Percentiles rank a stretch among this genome's conserved stretches.
Conservation (phyloP, 2,329 filamentous ascomycete genomes). For the Fusarium sp. region DNA sequence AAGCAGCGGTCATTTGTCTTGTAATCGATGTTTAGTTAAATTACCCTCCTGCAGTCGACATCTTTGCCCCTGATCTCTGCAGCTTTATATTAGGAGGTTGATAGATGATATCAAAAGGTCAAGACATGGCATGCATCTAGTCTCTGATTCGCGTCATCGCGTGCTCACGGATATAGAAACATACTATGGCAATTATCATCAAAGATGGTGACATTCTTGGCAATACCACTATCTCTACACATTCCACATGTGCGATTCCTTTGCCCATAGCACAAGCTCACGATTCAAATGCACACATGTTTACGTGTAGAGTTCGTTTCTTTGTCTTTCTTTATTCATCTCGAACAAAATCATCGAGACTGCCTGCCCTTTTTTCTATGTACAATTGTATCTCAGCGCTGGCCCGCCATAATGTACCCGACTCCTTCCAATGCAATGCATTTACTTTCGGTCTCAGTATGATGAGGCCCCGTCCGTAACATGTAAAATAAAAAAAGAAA, state of each 20-base stretch:
- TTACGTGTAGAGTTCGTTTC: conserved; percentile 19
- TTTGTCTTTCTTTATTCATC: conserved; percentile 30
- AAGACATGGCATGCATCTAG: conserved; percentile 9
- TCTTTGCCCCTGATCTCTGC: not conserved
- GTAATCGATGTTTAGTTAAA: not conserved
- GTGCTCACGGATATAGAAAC: not conserved
- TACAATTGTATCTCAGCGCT: conserved; percentile 46
- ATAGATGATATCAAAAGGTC: not conserved
- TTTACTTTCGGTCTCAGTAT: conserved; percentile 39
- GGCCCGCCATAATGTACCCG: conserved; percentile 42
- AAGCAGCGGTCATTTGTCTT: not conserved
- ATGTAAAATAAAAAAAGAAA: conserved; percentile 15
- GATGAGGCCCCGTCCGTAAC: conserved; percentile 32
- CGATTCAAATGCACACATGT: not conserved
- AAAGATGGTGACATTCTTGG: not conserved
- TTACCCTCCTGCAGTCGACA: not conserved
- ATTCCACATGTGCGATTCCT: conserved; percentile 5
- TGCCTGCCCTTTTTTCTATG: conserved; percentile 45
- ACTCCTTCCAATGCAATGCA: conserved; percentile 48
- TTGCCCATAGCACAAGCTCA: not conserved
- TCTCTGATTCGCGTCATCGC: conserved; percentile 7
- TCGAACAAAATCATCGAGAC: conserved; percentile 23
- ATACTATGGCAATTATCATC: not conserved
- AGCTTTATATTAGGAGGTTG: not conserved
- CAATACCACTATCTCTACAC: conserved; percentile 1